Evolutionary conservation across 352 stramenopile genomes (phyloP).

Genomic region (Phytophthora idaei): DNA sequence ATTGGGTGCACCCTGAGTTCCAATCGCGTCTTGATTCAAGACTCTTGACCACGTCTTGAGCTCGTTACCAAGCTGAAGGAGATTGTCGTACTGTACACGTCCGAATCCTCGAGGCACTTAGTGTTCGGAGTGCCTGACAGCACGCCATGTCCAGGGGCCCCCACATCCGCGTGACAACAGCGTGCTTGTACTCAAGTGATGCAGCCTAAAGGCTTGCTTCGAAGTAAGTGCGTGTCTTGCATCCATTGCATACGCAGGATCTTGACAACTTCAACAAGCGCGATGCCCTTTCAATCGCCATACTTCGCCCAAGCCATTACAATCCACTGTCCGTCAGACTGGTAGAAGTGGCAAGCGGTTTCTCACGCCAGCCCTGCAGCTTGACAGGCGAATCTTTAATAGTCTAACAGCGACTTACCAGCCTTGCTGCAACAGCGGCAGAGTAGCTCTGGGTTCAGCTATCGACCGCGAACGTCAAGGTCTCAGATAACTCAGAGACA

Average conservation of each 20-base stretch:
- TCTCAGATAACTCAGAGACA: conserved; percentile 2
- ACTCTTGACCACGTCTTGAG: background rate
- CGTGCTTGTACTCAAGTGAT: background rate
- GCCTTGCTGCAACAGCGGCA: background rate
- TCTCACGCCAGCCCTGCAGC: background rate
- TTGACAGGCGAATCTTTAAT: background rate
- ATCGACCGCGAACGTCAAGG: background rate
- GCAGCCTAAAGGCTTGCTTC: background rate
- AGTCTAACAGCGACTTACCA: background rate
- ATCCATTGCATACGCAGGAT: background rate
- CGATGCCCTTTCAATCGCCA: background rate
- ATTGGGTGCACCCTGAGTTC: background rate
- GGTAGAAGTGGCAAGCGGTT: background rate
- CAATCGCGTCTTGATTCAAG: background rate
- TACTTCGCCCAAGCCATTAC: background rate
- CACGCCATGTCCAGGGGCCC: background rate
- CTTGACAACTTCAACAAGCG: background rate
- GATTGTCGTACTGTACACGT: conserved; percentile 15
- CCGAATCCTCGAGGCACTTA: background rate
- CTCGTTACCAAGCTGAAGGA: background rate
- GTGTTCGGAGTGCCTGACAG: conserved; percentile 4
- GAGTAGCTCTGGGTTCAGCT: conserved; percentile 1
- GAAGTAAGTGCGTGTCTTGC: background rate
- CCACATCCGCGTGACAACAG: background rate
- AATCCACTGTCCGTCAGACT: background rate